These are phyloP conservation scores for Pterothamnion heteromorphum DNA, from an alignment of 31 red algal genomes.

Conservation along the genomic window DNA sequence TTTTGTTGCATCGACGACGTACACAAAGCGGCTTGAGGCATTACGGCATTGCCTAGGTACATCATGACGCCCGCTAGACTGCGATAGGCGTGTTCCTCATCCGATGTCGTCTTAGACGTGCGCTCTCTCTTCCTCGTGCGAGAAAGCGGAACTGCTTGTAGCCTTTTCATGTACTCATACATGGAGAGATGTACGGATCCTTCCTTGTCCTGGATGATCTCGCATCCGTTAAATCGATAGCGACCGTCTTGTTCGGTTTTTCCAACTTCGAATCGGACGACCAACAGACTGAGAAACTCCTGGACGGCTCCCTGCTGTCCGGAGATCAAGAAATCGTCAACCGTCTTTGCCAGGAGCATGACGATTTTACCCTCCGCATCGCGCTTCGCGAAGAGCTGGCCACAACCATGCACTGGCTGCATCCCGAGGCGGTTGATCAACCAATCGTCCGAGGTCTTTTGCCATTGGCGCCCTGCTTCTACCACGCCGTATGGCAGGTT, in stretches of 20 bases:
- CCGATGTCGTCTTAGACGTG: too few species aligned
- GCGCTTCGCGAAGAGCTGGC: not conserved
- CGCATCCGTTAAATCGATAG: too few species aligned
- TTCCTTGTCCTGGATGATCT: not conserved
- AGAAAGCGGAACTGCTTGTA: too few species aligned
- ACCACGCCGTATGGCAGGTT: not conserved
- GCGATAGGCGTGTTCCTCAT: not conserved
- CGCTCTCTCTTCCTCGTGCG: too few species aligned
- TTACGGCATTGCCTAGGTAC: not conserved
- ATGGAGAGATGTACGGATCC: not conserved
- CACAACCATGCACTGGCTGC: too few species aligned
- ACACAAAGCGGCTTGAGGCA: not conserved
- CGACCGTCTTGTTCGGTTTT: not conserved
- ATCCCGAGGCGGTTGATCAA: too few species aligned
- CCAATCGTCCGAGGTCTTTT: not conserved
- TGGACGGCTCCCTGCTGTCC: not conserved
- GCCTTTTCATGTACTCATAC: not conserved
- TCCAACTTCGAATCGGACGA: not conserved
- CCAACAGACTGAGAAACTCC: not conserved
- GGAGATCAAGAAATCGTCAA: not conserved
- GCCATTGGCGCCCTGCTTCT: not conserved
- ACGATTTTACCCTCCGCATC: too few species aligned
- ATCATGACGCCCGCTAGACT: conserved; percentile 8
- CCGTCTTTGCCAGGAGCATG: not conserved
- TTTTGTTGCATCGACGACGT: conserved; percentile 27